A percentile compares a stretch with the other conserved stretches of the same genome.
phyloP scores from a whole-genome alignment of 495 filamentous ascomycete species.

The Talaromyces stipitatus region DNA sequence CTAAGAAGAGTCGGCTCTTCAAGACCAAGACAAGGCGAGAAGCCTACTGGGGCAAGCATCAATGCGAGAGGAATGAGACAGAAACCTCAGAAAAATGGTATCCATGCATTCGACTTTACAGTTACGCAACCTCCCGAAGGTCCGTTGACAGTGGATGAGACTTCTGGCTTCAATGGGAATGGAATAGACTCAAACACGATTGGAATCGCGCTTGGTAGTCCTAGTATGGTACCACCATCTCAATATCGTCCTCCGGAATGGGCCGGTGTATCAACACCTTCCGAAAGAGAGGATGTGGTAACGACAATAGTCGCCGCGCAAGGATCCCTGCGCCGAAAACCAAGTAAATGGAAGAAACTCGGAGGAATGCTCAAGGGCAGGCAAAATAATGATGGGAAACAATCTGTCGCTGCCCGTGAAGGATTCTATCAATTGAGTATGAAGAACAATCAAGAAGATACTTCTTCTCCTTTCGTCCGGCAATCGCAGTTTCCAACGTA shows the following conservation, averaged over 20 bases:
- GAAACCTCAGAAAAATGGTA: conserved; percentile 10
- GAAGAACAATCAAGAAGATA: conserved; percentile 12
- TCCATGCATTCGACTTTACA: conserved; percentile 29
- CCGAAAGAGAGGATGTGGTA: conserved; percentile 12
- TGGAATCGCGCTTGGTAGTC: conserved; percentile 49
- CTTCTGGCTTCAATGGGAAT: neutral
- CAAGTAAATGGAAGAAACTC: conserved; percentile 52
- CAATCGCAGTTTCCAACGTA: neutral
- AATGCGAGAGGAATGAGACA: conserved; percentile 1
- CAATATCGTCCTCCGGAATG: conserved; percentile 3
- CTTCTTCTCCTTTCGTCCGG: neutral
- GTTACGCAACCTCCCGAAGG: conserved; percentile 20
- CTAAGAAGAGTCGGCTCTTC: conserved; percentile 7
- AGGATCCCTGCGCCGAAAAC: conserved; percentile 27
- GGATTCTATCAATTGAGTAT: conserved; percentile 21
- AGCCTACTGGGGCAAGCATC: neutral
- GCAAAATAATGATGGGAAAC: neutral
- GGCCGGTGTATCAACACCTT: conserved; percentile 7
- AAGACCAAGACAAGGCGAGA: neutral
- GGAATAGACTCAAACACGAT: conserved; percentile 31
- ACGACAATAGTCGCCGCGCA: conserved; percentile 6
- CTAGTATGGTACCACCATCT: conserved; percentile 23
- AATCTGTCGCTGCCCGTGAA: neutral
- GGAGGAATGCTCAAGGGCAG: conserved; percentile 39
- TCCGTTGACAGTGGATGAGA: neutral